Evolutionary conservation across 2,329 filamentous ascomycete genomes (phyloP).

Genomic region (Chaetoscypha palmicola): DNA sequence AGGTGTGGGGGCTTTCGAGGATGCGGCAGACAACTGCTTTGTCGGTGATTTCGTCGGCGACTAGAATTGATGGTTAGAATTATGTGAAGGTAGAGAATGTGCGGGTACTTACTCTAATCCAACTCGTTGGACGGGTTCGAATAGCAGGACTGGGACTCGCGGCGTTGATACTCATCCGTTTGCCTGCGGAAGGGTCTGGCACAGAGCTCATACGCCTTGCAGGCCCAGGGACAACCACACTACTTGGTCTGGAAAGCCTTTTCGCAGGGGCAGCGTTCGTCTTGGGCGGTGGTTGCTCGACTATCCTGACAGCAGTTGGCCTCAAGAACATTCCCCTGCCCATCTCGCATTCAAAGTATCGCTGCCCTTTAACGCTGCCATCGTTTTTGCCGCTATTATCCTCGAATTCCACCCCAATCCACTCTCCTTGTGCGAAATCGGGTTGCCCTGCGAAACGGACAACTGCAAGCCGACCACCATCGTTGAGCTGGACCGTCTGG

Average conservation of each 20-base stretch:
- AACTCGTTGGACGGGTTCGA: constrained; percentile 49
- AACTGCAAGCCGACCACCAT: constrained; percentile 68
- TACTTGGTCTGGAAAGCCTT: constrained; percentile 39
- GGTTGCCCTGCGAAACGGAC: constrained; percentile 79
- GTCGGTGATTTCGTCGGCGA: constrained; percentile 75
- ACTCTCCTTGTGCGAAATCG: constrained; percentile 72
- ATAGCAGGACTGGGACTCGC: constrained; percentile 66
- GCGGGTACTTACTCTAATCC: constrained; percentile 45
- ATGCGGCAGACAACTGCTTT: constrained; percentile 56
- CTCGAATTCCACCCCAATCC: constrained; percentile 84
- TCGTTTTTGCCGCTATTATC: constrained; percentile 86
- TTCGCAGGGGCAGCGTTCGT: constrained; percentile 27
- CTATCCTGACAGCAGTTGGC: constrained; percentile 57
- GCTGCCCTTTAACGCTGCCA: constrained; percentile 77
- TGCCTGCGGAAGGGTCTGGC: constrained; percentile 47
- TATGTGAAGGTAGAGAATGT: constrained; percentile 2
- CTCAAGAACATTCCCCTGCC: constrained; percentile 79
- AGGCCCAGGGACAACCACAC: constrained; percentile 31
- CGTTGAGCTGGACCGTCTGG: constrained; percentile 58
- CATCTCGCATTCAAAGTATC: constrained; percentile 82
- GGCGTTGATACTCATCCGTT: constrained; percentile 63
- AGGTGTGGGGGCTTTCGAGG: constrained; percentile 51
- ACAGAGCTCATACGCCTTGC: constrained; percentile 38
- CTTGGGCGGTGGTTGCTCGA: constrained; percentile 42
- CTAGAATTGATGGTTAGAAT: constrained; percentile 36